phyloP scores from a whole-genome alignment of 2,329 filamentous ascomycete genomes.

The Cordyceps farinosa region DNA sequence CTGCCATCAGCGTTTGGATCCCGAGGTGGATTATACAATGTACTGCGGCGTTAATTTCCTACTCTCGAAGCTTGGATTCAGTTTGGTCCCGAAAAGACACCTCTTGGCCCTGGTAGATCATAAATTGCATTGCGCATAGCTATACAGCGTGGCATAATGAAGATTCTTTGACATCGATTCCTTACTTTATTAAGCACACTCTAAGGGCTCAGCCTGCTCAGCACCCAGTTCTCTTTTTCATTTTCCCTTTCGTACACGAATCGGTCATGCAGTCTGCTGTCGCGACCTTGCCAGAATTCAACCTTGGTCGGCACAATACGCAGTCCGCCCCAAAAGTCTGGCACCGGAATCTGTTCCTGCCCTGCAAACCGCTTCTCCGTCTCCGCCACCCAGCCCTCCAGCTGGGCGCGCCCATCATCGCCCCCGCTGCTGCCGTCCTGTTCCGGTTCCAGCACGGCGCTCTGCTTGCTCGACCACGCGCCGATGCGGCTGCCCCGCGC shows the following conservation, averaged over 20 bases:
- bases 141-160: background rate
- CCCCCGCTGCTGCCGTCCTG: slow-evolving; percentile 15
- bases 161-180: too few species aligned
- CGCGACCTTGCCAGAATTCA: slow-evolving; percentile 95
- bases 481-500: slow-evolving; percentile 81
- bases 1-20: background rate
- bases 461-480: slow-evolving; percentile 92
- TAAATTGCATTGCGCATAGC: background rate
- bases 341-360: slow-evolving; percentile 77
- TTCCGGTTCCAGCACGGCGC: slow-evolving; percentile 60
- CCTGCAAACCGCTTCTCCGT: slow-evolving; percentile 72
- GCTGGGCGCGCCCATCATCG: slow-evolving; percentile 56
- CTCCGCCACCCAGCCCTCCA: slow-evolving; percentile 76
- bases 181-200: background rate
- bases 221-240: slow-evolving; percentile 53
- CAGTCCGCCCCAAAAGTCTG: slow-evolving; percentile 91
- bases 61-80: background rate
- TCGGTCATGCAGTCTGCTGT: slow-evolving; percentile 87
- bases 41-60: background rate
- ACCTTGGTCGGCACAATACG: slow-evolving; percentile 79
- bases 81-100: background rate
- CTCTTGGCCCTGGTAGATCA: background rate
- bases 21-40: background rate
- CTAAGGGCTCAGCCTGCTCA: slow-evolving; percentile 72
- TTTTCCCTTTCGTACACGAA: slow-evolving; percentile 74